These are phyloP conservation scores for Malassezia cuniculi DNA, from an alignment of 1,284 basidiomycete genomes.

Conservation along the genomic window DNA sequence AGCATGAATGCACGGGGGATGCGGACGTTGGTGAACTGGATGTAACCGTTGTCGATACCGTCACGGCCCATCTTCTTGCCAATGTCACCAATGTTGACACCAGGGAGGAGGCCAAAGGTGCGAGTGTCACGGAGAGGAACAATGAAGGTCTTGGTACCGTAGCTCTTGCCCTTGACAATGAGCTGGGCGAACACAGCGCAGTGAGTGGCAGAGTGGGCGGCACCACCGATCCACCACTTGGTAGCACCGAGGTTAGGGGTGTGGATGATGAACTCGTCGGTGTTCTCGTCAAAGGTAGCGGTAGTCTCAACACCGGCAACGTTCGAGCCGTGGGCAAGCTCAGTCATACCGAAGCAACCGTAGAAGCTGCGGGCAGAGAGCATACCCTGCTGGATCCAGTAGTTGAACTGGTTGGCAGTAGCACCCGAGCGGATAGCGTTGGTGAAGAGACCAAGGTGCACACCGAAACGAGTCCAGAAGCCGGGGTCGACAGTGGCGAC, in stretches of 20 bases:
- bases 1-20: slow-evolving; percentile 53
- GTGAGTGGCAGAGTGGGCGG: slow-evolving; percentile 53
- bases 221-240: slow-evolving; percentile 51
- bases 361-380: slow-evolving; percentile 51
- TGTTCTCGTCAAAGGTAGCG: slow-evolving; percentile 50
- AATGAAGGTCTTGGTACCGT: slow-evolving; percentile 54
- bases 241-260: slow-evolving; percentile 46
- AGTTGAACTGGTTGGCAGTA: slow-evolving; percentile 46
- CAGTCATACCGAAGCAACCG: slow-evolving; percentile 53
- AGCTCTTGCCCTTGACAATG: slow-evolving; percentile 50
- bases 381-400: slow-evolving; percentile 52
- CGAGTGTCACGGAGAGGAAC: slow-evolving; percentile 51
- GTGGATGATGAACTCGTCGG: slow-evolving; percentile 53
- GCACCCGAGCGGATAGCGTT: slow-evolving; percentile 40
- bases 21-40: slow-evolving; percentile 52
- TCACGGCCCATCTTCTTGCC: slow-evolving; percentile 54
- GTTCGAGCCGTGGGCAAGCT: slow-evolving; percentile 50
- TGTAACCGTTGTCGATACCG: slow-evolving; percentile 48
- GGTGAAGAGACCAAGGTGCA: slow-evolving; percentile 52
- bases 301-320: slow-evolving; percentile 54
- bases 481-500: slow-evolving; percentile 48
- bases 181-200: slow-evolving; percentile 53
- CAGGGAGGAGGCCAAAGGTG: slow-evolving; percentile 47
- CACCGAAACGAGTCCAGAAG: slow-evolving; percentile 52
- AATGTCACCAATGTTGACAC: slow-evolving; percentile 53